A percentile compares a stretch with the other conserved stretches of the same genome.
These are phyloP conservation scores for Bryoglossum gracile DNA, from an alignment of 495 filamentous ascomycete species.

Conservation along the genomic window DNA sequence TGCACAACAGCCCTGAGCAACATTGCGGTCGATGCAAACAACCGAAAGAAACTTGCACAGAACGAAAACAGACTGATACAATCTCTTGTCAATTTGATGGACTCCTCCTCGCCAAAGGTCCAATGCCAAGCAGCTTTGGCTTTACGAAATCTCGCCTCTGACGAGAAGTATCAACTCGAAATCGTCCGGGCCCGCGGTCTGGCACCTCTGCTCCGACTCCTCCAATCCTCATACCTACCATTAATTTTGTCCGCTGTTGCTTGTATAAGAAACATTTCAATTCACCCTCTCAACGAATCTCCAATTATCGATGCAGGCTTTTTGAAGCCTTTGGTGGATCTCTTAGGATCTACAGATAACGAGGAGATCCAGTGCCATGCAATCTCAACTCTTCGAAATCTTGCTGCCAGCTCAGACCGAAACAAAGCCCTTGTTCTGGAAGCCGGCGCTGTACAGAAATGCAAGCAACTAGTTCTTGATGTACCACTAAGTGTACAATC, in stretches of 20 bases:
- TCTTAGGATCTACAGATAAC: conserved; percentile 91
- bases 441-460: conserved; percentile 95
- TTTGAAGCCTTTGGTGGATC: conserved; percentile 83
- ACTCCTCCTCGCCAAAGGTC: conserved; percentile 93
- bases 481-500: conserved; percentile 94
- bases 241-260: conserved; percentile 95
- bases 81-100: conserved; percentile 91
- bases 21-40: conserved; percentile 88
- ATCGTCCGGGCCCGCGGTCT: conserved; percentile 87
- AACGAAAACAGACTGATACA: conserved; percentile 85
- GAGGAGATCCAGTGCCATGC: conserved; percentile 99
- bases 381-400: conserved; percentile 91
- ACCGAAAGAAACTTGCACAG: conserved; percentile 82
- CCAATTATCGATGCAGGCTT: conserved; percentile 98
- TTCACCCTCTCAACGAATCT: conserved; percentile 98
- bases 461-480: conserved; percentile 90
- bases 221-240: conserved; percentile 91
- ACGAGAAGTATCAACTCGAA: conserved; percentile 97
- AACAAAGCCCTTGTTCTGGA: conserved; percentile 96
- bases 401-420: conserved; percentile 91
- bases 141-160: conserved; percentile 89
- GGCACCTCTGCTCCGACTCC: conserved; percentile 72
- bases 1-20: conserved; percentile 98
- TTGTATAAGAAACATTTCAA: conserved; percentile 97
- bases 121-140: conserved; percentile 96